These are phyloP conservation scores for Spathaspora sp. DNA, from an alignment of 1,139 yeast genomes.

Conservation along the genomic window DNA sequence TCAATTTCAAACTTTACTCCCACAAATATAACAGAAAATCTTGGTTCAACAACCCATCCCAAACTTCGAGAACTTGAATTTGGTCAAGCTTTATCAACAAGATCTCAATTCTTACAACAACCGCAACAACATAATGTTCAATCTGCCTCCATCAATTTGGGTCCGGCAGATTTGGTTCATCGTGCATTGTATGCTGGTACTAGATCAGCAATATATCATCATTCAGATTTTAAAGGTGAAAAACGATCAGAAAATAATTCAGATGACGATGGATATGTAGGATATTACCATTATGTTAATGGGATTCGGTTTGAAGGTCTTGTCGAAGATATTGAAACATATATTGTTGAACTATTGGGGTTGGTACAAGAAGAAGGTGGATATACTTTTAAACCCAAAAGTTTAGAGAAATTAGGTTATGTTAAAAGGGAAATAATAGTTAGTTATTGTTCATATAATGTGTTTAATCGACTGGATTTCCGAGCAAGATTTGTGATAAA, in stretches of 20 bases:
- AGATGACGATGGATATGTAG: conserved; percentile 43
- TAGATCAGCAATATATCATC: conserved; percentile 27
- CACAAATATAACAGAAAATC: neutral
- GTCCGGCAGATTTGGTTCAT: conserved; percentile 43
- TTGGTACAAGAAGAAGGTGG: conserved; percentile 16
- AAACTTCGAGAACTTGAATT: conserved; percentile 27
- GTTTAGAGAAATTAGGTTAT: conserved; percentile 14
- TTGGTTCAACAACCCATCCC: conserved; percentile 13
- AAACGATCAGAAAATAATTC: conserved; percentile 13
- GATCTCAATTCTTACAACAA: conserved; percentile 20
- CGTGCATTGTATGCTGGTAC: conserved; percentile 39
- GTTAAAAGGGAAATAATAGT: conserved; percentile 38
- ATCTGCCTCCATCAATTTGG: conserved; percentile 17
- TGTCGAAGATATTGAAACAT: conserved; percentile 28
- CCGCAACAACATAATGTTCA: neutral
- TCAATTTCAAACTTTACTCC: neutral
- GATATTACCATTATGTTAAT: conserved; percentile 40
- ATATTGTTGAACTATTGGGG: conserved; percentile 30
- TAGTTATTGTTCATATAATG: conserved; percentile 50
- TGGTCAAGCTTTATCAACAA: conserved; percentile 28
- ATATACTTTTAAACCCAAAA: conserved; percentile 16
- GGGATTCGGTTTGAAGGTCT: conserved; percentile 28
- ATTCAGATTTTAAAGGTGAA: conserved; percentile 27
- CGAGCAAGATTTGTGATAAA: conserved; percentile 35
- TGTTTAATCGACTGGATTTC: conserved; percentile 49